Evolutionary conservation across 106 monocot genomes (phyloP).

Genomic region (Narthecium ossifragum): DNA sequence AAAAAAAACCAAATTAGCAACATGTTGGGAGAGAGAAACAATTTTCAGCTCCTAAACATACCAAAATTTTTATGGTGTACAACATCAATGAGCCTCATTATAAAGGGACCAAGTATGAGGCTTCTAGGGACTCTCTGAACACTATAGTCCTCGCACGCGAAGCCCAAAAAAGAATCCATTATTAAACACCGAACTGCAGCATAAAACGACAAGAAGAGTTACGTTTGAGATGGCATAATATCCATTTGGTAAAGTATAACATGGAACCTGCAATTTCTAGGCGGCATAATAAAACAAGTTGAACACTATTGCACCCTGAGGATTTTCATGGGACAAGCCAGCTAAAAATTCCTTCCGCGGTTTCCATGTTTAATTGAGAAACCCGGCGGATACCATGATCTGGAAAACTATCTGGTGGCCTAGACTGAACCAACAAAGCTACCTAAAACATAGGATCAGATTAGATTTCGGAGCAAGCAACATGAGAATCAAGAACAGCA

Average conservation of each 20-base stretch:
- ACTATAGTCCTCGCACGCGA: conserved; percentile 47
- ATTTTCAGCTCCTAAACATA: conserved; percentile 21
- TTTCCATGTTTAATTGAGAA: conserved; percentile 55
- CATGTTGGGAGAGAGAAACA: not conserved
- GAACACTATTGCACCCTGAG: conserved; percentile 41
- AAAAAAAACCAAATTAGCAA: not conserved
- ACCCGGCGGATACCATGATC: conserved; percentile 1
- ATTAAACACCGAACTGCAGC: conserved; percentile 76
- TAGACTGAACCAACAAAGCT: conserved; percentile 51
- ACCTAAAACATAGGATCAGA: no score
- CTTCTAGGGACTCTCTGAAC: conserved; percentile 52
- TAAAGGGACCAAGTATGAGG: conserved; percentile 67
- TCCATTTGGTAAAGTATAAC: not conserved
- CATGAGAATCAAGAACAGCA: no score
- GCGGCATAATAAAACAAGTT: not conserved
- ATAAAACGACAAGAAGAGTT: conserved; percentile 2
- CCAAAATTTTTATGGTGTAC: conserved; percentile 90
- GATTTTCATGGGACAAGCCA: conserved; percentile 91
- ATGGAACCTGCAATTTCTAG: no score
- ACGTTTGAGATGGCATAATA: not conserved
- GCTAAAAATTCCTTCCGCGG: conserved; percentile 41
- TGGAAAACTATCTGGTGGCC: conserved; percentile 4
- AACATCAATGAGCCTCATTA: conserved; percentile 69
- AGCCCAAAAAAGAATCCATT: conserved; percentile 78
- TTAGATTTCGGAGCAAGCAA: no score